These are phyloP conservation scores for Botrytis hyacinthi DNA, from an alignment of 2,329 filamentous ascomycete species.

Conservation along the genomic window DNA sequence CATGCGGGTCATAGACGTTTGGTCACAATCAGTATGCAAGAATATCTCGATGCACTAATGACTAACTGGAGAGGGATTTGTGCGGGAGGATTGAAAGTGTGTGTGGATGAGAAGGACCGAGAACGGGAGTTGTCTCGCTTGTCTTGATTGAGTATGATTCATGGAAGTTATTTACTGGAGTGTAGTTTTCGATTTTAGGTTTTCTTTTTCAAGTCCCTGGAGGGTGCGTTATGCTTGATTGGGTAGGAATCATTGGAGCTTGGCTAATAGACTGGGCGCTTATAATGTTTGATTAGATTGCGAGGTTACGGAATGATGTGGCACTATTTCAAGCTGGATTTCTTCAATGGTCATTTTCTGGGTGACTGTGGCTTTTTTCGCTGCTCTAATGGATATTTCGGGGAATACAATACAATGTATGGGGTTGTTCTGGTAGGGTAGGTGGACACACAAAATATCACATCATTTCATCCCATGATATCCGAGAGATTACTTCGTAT, in stretches of 20 bases:
- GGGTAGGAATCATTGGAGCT: not conserved
- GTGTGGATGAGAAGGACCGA: slow-evolving; percentile 11
- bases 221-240: slow-evolving; percentile 1
- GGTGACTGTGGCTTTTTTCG: not conserved
- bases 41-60: not conserved
- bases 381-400: not conserved
- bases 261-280: not conserved
- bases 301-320: not conserved
- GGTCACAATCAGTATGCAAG: not conserved
- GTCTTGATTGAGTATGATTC: not conserved
- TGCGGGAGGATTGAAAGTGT: not conserved
- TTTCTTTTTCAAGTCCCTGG: not conserved
- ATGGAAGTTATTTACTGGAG: not conserved
- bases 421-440: not conserved
- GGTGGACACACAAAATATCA: not conserved
- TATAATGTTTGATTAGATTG: not conserved
- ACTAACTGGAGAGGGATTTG: not conserved
- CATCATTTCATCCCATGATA: not conserved
- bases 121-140: not conserved
- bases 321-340: not conserved
- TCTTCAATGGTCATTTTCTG: not conserved
- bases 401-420: not conserved
- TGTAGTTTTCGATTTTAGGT: not conserved
- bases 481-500: not conserved
- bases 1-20: not conserved